phyloP scores from a whole-genome alignment of 2,329 filamentous ascomycete genomes.

The Penicillium vulpinum region DNA sequence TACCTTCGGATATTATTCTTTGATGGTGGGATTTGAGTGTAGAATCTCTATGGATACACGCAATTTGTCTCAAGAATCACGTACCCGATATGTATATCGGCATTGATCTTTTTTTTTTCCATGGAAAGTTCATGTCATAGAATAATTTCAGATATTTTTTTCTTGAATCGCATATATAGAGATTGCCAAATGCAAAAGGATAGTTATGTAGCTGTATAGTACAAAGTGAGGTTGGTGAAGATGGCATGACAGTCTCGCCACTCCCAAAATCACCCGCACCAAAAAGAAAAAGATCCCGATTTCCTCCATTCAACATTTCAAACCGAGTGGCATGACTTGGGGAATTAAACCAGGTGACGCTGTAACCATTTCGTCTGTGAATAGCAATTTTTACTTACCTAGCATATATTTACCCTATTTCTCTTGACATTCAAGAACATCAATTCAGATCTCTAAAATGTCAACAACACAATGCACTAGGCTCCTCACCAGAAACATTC shows the following conservation, averaged over 20 bases:
- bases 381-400: not conserved
- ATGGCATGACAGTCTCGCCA: constrained; percentile 6
- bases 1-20: too few species aligned
- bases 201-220: not conserved
- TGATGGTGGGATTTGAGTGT: too few species aligned
- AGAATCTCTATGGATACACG: too few species aligned
- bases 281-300: constrained; percentile 1
- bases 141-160: too few species aligned
- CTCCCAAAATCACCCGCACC: not conserved
- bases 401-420: not conserved
- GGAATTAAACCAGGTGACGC: not conserved
- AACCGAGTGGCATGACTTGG: constrained; percentile 1
- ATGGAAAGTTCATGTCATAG: not conserved
- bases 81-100: not conserved
- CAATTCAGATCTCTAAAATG: constrained; percentile 1
- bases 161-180: not conserved
- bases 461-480: constrained; percentile 6
- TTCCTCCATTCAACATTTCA: not conserved
- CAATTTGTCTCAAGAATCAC: not conserved
- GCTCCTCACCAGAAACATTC: constrained; percentile 1
- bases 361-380: not conserved
- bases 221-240: not conserved
- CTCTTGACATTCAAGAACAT: not conserved
- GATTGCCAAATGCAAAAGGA: too few species aligned
- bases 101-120: not conserved